Percentiles rank a stretch among this genome's conserved stretches.
These are phyloP conservation scores for Annulohypoxylon stygium DNA, from an alignment of 495 filamentous ascomycete genomes.

Conservation along the genomic window DNA sequence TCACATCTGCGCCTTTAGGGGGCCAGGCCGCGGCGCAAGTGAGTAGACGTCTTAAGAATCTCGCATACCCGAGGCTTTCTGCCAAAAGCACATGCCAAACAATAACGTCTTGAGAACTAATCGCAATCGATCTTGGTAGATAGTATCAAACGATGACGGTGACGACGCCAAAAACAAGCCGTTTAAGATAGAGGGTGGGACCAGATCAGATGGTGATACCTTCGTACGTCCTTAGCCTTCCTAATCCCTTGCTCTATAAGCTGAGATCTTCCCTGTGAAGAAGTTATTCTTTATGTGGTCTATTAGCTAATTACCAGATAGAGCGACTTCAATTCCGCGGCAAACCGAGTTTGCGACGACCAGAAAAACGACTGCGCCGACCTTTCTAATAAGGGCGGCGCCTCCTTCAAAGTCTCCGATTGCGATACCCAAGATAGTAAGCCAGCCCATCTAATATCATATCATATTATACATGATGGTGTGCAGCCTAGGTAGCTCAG, in stretches of 20 bases:
- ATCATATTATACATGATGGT: background rate
- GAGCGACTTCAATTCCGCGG: constrained; percentile 58
- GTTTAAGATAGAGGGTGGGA: constrained; percentile 54
- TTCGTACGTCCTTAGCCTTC: constrained; percentile 56
- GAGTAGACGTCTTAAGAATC: background rate
- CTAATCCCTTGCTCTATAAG: background rate
- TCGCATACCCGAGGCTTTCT: background rate
- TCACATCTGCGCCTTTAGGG: constrained; percentile 24
- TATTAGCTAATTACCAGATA: constrained; percentile 26
- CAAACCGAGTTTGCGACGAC: constrained; percentile 56
- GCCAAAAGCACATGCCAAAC: background rate
- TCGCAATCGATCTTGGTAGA: constrained; percentile 1
- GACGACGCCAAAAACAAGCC: constrained; percentile 44
- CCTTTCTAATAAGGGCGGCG: constrained; percentile 48
- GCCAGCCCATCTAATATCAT: constrained; percentile 22
- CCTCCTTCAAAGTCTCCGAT: constrained; percentile 48
- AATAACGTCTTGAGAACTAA: background rate
- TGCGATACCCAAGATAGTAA: constrained; percentile 57
- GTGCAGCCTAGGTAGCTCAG: background rate
- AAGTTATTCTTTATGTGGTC: background rate
- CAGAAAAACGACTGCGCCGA: constrained; percentile 58
- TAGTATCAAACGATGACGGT: constrained; percentile 23
- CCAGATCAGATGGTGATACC: constrained; percentile 52
- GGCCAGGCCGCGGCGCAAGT: constrained; percentile 27
- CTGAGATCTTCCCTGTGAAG: background rate